Evolutionary conservation across 2,329 filamentous ascomycete genomes (phyloP).

Genomic region (Trichophyton rubrum): DNA sequence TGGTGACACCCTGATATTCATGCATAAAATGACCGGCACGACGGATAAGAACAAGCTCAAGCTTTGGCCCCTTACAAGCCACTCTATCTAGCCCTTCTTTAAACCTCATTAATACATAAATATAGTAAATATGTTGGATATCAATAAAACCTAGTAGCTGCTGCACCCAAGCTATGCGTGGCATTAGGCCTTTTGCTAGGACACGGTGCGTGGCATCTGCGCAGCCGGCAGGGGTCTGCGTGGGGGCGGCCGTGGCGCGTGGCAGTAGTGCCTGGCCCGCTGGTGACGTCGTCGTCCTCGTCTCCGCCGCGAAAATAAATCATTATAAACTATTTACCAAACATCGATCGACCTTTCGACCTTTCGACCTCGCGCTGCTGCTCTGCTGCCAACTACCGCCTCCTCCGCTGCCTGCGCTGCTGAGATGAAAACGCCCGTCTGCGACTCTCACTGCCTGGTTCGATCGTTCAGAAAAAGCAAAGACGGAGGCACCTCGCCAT

Average conservation of each 20-base stretch:
- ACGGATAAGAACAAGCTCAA: background rate
- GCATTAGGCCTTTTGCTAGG: background rate
- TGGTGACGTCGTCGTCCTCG: background rate
- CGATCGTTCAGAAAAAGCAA: slow-evolving; percentile 1
- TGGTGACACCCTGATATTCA: background rate
- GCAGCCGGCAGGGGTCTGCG: background rate
- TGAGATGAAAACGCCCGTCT: background rate
- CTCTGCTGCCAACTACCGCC: background rate
- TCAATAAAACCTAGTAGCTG: background rate
- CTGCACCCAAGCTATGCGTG: background rate
- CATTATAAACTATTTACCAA: background rate
- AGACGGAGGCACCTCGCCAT: background rate
- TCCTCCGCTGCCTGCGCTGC: background rate
- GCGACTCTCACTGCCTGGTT: background rate
- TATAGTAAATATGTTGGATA: background rate
- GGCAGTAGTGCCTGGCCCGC: background rate
- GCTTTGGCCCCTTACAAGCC: background rate
- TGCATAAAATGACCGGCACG: background rate
- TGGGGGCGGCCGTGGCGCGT: background rate
- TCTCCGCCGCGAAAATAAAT: background rate
- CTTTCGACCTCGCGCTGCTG: background rate
- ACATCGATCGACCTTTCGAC: background rate
- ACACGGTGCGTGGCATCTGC: background rate
- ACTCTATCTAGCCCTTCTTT: background rate
- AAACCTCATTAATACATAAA: background rate